Percentiles rank a stretch among this genome's conserved stretches.
phyloP scores from a whole-genome alignment of 2,329 filamentous ascomycete species.

The Botrytis fabae region DNA sequence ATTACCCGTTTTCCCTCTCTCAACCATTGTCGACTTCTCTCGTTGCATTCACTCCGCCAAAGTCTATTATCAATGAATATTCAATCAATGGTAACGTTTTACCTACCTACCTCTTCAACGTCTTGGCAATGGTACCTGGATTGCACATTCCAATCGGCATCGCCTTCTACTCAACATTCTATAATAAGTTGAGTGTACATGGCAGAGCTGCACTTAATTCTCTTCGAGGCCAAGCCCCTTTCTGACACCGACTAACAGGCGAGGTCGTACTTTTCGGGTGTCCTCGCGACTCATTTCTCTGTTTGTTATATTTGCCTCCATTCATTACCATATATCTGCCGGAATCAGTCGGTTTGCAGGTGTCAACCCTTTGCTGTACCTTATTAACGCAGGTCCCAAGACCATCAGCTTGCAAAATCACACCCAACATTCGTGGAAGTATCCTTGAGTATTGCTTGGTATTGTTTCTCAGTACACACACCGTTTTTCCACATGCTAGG shows the following conservation, averaged over 20 bases:
- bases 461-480: neutral
- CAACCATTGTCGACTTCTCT: neutral
- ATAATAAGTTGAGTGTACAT: neutral
- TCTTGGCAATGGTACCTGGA: slow-evolving; percentile 12
- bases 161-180: neutral
- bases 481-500: neutral
- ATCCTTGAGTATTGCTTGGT: neutral
- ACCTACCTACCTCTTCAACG: neutral
- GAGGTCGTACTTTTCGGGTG: neutral
- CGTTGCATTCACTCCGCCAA: neutral
- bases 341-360: neutral
- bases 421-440: slow-evolving; percentile 3
- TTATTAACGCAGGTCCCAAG: slow-evolving; percentile 3
- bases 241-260: slow-evolving; percentile 7
- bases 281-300: slow-evolving; percentile 2
- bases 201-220: neutral
- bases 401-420: neutral
- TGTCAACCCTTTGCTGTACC: neutral
- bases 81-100: neutral
- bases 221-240: slow-evolving; percentile 14
- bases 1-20: neutral
- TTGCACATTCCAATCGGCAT: neutral
- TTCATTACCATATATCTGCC: neutral
- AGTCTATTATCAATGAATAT: neutral
- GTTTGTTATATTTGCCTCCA: neutral